Conservation (phyloP, 2,329 filamentous ascomycete species). For the Fusarium setosum region DNA sequence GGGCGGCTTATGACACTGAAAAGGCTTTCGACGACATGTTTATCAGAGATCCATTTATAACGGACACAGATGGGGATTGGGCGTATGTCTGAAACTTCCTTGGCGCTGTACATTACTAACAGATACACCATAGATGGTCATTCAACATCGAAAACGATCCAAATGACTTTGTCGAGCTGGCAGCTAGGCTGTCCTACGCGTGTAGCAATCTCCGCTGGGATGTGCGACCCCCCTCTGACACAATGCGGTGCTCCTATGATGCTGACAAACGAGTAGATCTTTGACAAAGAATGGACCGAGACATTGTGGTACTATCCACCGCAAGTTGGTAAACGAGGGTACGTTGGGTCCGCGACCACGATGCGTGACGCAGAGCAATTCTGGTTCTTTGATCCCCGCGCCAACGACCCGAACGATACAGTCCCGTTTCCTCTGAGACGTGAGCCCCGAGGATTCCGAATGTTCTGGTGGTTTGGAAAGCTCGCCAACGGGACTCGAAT, state of each 20-base stretch:
- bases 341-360: conserved; percentile 55
- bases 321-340: conserved; percentile 50
- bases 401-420: conserved; percentile 52
- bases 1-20: conserved; percentile 51
- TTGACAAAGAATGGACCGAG: conserved; percentile 52
- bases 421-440: conserved; percentile 51
- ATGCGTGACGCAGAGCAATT: conserved; percentile 49
- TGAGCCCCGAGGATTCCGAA: conserved; percentile 47
- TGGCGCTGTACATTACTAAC: not conserved
- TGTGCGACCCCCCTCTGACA: conserved; percentile 36
- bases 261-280: conserved; percentile 46
- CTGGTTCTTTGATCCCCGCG: conserved; percentile 49
- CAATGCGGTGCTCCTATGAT: not conserved
- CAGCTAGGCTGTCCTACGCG: conserved; percentile 45
- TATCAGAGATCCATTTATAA: conserved; percentile 41
- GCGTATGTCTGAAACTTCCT: conserved; percentile 23
- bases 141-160: conserved; percentile 44
- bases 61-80: conserved; percentile 39
- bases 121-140: conserved; percentile 43
- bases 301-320: conserved; percentile 56
- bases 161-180: conserved; percentile 47
- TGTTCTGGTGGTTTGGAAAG: conserved; percentile 57
- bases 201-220: conserved; percentile 51
- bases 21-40: conserved; percentile 54
- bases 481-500: conserved; percentile 55